Base-by-base conservation (phyloP, 148 eudicot species). In the Hydrangea macrophylla region DNA sequence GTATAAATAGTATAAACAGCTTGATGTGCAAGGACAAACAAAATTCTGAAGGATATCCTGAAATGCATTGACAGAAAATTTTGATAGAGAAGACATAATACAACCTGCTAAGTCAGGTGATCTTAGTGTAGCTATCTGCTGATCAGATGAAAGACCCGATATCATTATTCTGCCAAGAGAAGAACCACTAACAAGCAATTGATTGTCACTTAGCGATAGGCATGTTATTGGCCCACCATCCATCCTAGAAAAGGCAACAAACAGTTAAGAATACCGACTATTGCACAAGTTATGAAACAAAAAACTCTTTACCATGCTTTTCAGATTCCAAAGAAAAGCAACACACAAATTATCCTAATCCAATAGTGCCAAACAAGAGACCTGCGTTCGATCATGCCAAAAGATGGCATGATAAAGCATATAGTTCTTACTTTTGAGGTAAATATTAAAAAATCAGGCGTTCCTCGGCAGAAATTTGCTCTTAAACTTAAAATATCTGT, bases 171-270 rank as follows among this genome's bases (percentile, higher is more conserved):
- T 42, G 37, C 96, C 97, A 58, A 65, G 65, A 54, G 89, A 74
- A 22, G 93, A 90, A 69, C 94, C 94, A 70, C 91, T 76, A 63
- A 86, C n/a, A 55, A 90, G 70, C 74, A 86, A 73, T 70, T 86
- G 93, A 70, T 79, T 88, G 48, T 90, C 94, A 54, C 79, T 81
- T 58, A 86, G 71, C 55, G 89, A 79, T 76, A 90, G 76, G 79
- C 88, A 84, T 60, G 85, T 79, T 36, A 84, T 81, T 25, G 86
- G 77, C 65, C 88, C 79, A 61, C 68, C 56, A 62, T 86, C 89
- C 86, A 84, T 88, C 85, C 97, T 90, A 80, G 73, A 81, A 73
- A 63, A 30, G 28, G 27, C 35, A 60, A 57, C 12, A 51, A 5
- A 44, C 32, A 44, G 50, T 42, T n/a, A n/a, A 42, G 5, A 12